These are phyloP conservation scores for Tetrapisispora iriomotensis DNA, from an alignment of 805 yeast species.

Conservation along the genomic window DNA sequence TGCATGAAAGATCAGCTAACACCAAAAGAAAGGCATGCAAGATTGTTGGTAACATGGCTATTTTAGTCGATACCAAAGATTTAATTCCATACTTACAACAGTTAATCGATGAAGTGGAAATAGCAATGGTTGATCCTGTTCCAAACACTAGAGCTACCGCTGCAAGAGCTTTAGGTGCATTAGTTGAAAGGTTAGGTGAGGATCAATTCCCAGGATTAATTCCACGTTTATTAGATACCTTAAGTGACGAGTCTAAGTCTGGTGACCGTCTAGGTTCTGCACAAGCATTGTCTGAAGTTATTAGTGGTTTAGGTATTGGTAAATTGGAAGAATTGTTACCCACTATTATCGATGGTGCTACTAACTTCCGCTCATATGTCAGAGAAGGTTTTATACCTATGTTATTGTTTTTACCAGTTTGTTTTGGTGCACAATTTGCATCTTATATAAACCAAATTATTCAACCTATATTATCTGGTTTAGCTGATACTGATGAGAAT, in stretches of 20 bases:
- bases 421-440: slow-evolving; percentile 85
- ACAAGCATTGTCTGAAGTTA: slow-evolving; percentile 90
- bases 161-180: slow-evolving; percentile 90
- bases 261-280: slow-evolving; percentile 97
- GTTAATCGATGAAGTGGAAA: slow-evolving; percentile 72
- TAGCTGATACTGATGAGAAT: slow-evolving; percentile 82
- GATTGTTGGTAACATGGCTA: slow-evolving; percentile 97
- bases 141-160: slow-evolving; percentile 96
- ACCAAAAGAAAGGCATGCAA: slow-evolving; percentile 92
- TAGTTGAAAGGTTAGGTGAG: slow-evolving; percentile 94
- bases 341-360: slow-evolving; percentile 59
- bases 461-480: slow-evolving; percentile 84
- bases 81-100: slow-evolving; percentile 72
- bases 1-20: slow-evolving; percentile 87
- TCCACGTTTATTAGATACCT: slow-evolving; percentile 63
- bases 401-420: slow-evolving; percentile 80
- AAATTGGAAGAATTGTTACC: slow-evolving; percentile 89
- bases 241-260: slow-evolving; percentile 65
- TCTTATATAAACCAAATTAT: slow-evolving; percentile 79
- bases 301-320: slow-evolving; percentile 79
- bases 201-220: slow-evolving; percentile 88
- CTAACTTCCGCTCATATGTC: slow-evolving; percentile 53
- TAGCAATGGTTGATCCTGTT: slow-evolving; percentile 97
- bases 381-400: slow-evolving; percentile 92
- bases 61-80: slow-evolving; percentile 82